Evolutionary conservation across 2,329 filamentous ascomycete genomes (phyloP), one percentile per base, ranked within the genome.

Genomic region (Talaromyces marneffei): DNA sequence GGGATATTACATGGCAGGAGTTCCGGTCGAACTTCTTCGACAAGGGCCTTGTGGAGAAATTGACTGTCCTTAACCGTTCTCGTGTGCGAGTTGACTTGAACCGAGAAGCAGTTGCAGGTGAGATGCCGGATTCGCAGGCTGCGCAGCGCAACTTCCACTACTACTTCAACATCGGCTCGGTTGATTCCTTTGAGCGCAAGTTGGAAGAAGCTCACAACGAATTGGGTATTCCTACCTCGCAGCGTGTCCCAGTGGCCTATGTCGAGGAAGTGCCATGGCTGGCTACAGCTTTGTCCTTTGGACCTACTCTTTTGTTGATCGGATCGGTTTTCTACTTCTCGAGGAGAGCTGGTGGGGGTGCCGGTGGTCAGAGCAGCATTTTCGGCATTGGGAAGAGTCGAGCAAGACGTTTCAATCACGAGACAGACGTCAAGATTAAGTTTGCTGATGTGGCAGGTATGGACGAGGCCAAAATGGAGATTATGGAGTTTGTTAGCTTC

Each of bases 401-500:
- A 70, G 94, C 94, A 27, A 97, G 96, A 82, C 89, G 90, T 70
- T 99, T 97, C 82, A 99, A 97, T 75, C 92, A 97, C 68, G 94
- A 99, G 80, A 91, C 90, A 10, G 91, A 94, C 61, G 85, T 99
- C 79, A 96, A 96, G 79, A 92, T 95, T 75, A 97, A 97, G 77
- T 99, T 99, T 74, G 82, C 90, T 52, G 94, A 99, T 73, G 94
- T 99, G 46, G 94, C 94, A 44, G 94, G 94, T 67, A 93, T 97
- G 87, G 94, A 99, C 74, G 94, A 99, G 78, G 94, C 94, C 61
- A 99, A 99, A 83, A 82, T 87, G 61, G 94, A 99, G 77, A 99
- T 99, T 68, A 97, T 97, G 92, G 94, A 99, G 77, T 99, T 99
- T 70, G 94, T 99, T 67, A 92, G 89, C 73, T 99, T 99, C 82